These are phyloP conservation scores for Cornus controversa DNA, from an alignment of 148 eudicot genomes.

Conservation along the genomic window DNA sequence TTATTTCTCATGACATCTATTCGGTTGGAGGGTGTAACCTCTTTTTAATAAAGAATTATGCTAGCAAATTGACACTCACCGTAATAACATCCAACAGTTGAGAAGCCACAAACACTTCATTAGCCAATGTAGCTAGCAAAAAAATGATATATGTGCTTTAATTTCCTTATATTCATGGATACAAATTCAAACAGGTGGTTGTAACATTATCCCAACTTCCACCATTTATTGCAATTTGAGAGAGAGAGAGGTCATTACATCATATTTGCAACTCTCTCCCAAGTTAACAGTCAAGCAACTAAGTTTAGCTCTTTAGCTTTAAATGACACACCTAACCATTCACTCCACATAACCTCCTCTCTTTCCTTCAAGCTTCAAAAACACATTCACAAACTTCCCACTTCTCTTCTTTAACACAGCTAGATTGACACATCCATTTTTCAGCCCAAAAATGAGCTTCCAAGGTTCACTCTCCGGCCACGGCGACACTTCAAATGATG, in stretches of 20 bases:
- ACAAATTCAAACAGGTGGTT: too few relatives aligned
- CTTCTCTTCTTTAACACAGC: neutral
- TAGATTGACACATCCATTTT: neutral
- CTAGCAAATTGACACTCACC: too few relatives aligned
- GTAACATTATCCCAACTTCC: too few relatives aligned
- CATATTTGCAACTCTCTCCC: neutral
- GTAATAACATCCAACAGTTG: too few relatives aligned
- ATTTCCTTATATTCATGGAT: too few relatives aligned
- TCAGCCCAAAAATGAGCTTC: conserved; percentile 1
- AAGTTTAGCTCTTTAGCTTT: neutral
- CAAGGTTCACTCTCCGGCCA: neutral
- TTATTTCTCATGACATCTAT: too few relatives aligned
- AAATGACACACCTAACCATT: neutral
- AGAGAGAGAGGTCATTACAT: neutral
- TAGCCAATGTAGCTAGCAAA: too few relatives aligned
- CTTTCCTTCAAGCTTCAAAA: neutral
- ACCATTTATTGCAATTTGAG: neutral
- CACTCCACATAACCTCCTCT: neutral
- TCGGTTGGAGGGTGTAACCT: too few relatives aligned
- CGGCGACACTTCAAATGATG: neutral
- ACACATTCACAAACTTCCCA: neutral
- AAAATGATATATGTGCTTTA: too few relatives aligned
- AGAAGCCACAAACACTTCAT: too few relatives aligned
- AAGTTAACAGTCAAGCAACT: neutral
- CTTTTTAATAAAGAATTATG: too few relatives aligned